phyloP scores from a whole-genome alignment of 2,329 filamentous ascomycete species.

The Venturia pyrina region DNA sequence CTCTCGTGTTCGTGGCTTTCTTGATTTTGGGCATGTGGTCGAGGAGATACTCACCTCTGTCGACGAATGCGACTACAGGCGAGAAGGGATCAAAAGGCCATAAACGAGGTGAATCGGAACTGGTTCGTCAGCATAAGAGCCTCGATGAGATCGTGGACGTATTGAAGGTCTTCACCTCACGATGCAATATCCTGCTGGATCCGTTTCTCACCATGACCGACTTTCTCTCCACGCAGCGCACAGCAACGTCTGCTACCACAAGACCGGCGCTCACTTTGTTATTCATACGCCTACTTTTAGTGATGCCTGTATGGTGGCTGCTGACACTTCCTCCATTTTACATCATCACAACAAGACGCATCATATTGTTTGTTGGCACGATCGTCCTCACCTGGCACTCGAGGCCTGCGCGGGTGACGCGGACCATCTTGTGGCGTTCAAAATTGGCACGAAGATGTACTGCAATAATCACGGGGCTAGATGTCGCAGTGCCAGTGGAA shows the following conservation, averaged over 20 bases:
- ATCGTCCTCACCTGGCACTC: slow-evolving; percentile 87
- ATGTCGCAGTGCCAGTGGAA: slow-evolving; percentile 44
- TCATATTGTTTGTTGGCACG: slow-evolving; percentile 79
- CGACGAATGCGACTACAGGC: slow-evolving; percentile 68
- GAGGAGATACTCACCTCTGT: slow-evolving; percentile 78
- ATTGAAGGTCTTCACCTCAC: slow-evolving; percentile 76
- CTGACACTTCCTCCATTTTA: slow-evolving; percentile 73
- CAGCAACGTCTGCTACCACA: slow-evolving; percentile 83
- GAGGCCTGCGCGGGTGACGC: slow-evolving; percentile 70
- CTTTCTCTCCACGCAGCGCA: slow-evolving; percentile 83
- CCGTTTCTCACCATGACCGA: slow-evolving; percentile 83
- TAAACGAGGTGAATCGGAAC: slow-evolving; percentile 44
- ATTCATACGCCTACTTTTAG: slow-evolving; percentile 77
- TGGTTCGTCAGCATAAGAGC: slow-evolving; percentile 78
- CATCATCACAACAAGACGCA: slow-evolving; percentile 76
- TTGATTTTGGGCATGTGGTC: slow-evolving; percentile 91
- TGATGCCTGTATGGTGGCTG: slow-evolving; percentile 79
- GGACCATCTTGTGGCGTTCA: slow-evolving; percentile 86
- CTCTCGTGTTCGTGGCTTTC: slow-evolving; percentile 66
- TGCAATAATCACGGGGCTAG: slow-evolving; percentile 67
- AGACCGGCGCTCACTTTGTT: slow-evolving; percentile 80
- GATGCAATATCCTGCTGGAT: slow-evolving; percentile 86
- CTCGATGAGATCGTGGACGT: slow-evolving; percentile 96
- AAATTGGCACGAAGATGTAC: slow-evolving; percentile 59
- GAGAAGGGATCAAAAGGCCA: slow-evolving; percentile 47